Base-by-base conservation (phyloP, 179 eudicot species). In the Patellifolia procumbens region DNA sequence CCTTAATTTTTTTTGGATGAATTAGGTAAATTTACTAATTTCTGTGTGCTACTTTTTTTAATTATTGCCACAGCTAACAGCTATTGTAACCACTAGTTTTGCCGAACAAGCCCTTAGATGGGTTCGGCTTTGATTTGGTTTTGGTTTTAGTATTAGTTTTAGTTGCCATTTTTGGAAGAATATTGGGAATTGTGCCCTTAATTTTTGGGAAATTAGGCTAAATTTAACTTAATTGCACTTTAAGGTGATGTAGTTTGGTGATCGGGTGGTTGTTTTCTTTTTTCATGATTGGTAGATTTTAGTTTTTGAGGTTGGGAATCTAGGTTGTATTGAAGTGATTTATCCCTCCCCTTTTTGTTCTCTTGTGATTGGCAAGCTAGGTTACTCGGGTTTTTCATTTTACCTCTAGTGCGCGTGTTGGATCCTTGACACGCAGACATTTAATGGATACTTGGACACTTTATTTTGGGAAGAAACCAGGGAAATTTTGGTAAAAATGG, bases 161-260 rank as follows among this genome's bases (percentile, higher is more conserved):
- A 7, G 2, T 20, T 19, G n/a, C n/a, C n/a, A n/a, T 5, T 34
- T 62, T 1, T 16, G 16, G 67, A 5, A 0, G 13, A 16, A 0
- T 19, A 37, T 43, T 43, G 53, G 34, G 72, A 22, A 12, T 45
- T 24, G 34, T 66, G 51, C 70, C 70, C 70, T 68, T 34, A 68
- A 26, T 0, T 68, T 43, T 68, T 43, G 35, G 35, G 24, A 5
- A 46, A 19, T 49, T 70, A n/a, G 32, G 35, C 48, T n/a, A n/a
- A n/a, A 5, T 13, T 42, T 68, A 28, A 17, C 16, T 24, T 39
- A 24, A 46, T 43, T n/a, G 51, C 48, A 8, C 32, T 22, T 19
- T 31, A 6, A 32, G 43, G 32, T 62, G 70, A 39, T 66, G 51
- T 7, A 11, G n/a, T 34, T 52, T n/a, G 15, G 5, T 31, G 8